phyloP scores from a whole-genome alignment of 495 filamentous ascomycete genomes.

The Geopyxis carbonaria region DNA sequence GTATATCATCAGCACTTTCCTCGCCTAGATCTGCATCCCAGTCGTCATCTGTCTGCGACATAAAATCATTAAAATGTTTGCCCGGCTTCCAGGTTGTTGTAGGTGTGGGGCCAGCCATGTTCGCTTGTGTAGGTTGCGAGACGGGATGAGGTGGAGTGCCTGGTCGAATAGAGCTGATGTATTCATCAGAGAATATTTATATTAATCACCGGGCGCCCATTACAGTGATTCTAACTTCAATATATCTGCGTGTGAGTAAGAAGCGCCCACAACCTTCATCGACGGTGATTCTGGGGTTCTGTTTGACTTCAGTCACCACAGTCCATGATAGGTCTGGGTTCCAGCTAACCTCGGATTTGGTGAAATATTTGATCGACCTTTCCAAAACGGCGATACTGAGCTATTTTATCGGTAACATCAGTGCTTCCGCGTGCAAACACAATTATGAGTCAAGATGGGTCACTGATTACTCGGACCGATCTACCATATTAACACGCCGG shows the following conservation, averaged over 20 bases:
- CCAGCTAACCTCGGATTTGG: constrained; percentile 3
- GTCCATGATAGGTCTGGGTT: not conserved
- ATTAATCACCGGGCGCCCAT: not conserved
- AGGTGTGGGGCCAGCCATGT: constrained; percentile 4
- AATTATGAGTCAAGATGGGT: not conserved
- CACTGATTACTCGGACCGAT: constrained; percentile 43
- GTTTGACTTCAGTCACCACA: constrained; percentile 1
- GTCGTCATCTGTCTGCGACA: constrained; percentile 55
- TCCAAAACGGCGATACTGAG: constrained; percentile 82
- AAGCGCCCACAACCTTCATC: constrained; percentile 75
- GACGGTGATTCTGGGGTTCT: constrained; percentile 27
- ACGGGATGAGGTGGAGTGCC: constrained; percentile 35
- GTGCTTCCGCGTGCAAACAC: constrained; percentile 4
- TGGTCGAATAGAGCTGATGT: constrained; percentile 35
- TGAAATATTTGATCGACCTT: constrained; percentile 33
- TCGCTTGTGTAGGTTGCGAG: constrained; percentile 13
- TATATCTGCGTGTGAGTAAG: constrained; percentile 92
- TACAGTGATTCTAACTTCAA: constrained; percentile 68
- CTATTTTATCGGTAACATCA: constrained; percentile 33
- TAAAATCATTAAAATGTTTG: constrained; percentile 52
- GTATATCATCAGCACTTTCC: constrained; percentile 28
- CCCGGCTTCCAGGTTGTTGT: constrained; percentile 16
- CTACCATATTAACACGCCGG: constrained; percentile 29
- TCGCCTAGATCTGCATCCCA: constrained; percentile 49
- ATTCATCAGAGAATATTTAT: constrained; percentile 26